Evolutionary conservation across 2,329 filamentous ascomycete genomes (phyloP), one percentile per base, ranked within the genome.

Genomic region (Cladobotryum mycophilum): DNA sequence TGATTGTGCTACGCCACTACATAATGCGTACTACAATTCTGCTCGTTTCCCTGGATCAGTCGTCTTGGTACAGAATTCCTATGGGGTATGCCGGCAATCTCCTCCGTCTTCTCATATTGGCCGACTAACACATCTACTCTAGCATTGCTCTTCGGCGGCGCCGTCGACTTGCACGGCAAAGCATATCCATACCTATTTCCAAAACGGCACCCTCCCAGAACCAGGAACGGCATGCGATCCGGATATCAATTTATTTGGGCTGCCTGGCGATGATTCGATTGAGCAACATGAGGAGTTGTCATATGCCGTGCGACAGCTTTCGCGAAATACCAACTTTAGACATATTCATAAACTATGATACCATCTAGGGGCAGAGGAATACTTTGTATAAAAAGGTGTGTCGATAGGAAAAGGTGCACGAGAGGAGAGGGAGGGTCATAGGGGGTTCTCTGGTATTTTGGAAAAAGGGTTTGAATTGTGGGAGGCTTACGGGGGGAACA

Each of bases 141-240:
- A 78, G 73, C 80, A 83, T 54, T 80, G 76, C 6, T 71, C 69
- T 13, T 60, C 75, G 4, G 64, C 75, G 1, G 68, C 71, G 5
- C 66, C 73, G 1, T 76, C 72, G 1, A 61, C 63, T 0, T 78
- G 75, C 56, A 75, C 73, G 3, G 67, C 70, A 1, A 56, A 55
- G n/a, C 55, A 69, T 15, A 64, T 78, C 9, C 65, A 63, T 4
- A 58, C 60, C 14, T 77, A 78, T 54, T 76, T 78, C 56, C 70
- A 75, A 54, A 56, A 71, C 8, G 75, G 74, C 7, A 61, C 57
- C 2, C 62, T 79, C 1, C 80, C 80, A 0, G 56, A 60, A 2
- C 59, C 65, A 0, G 70, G 70, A 1, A 73, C 72, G 1, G 60
- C 71, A 14, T 82, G 79, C 53, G 67, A 73, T 30, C 65, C 68